Conservation (phyloP, 2,329 filamentous ascomycete species). For the Colletotrichum melonis region DNA sequence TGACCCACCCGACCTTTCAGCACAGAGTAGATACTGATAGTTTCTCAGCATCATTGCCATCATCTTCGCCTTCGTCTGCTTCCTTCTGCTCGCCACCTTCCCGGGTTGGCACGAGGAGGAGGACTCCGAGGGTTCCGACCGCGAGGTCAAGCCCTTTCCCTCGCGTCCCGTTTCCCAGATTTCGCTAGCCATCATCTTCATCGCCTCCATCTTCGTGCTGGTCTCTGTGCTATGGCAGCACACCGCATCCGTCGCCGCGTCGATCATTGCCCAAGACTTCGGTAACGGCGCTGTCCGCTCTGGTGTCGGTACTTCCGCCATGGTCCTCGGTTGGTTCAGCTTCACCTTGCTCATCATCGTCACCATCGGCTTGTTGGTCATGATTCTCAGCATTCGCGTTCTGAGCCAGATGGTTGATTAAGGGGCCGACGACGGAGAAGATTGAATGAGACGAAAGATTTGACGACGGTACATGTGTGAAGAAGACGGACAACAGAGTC, state of each 20-base stretch:
- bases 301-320: slow-evolving; percentile 92
- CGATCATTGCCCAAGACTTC: slow-evolving; percentile 91
- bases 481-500: slow-evolving; percentile 15
- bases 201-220: slow-evolving; percentile 77
- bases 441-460: neutral
- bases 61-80: slow-evolving; percentile 95
- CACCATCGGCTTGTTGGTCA: slow-evolving; percentile 92
- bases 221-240: slow-evolving; percentile 90
- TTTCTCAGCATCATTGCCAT: slow-evolving; percentile 88
- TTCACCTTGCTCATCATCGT: slow-evolving; percentile 95
- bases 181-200: slow-evolving; percentile 91
- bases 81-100: slow-evolving; percentile 95
- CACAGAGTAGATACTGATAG: slow-evolving; percentile 31
- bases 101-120: slow-evolving; percentile 96
- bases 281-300: slow-evolving; percentile 89
- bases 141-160: slow-evolving; percentile 94
- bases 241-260: slow-evolving; percentile 94
- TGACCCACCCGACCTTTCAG: neutral
- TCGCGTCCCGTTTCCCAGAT: slow-evolving; percentile 92
- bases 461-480: slow-evolving; percentile 6
- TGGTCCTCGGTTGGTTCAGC: slow-evolving; percentile 98
- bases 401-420: slow-evolving; percentile 68
- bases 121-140: slow-evolving; percentile 82
- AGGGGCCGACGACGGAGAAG: slow-evolving; percentile 4
- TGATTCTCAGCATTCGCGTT: slow-evolving; percentile 93